These are phyloP conservation scores for Fusarium chaquense DNA, from an alignment of 2,329 filamentous ascomycete species.

Conservation along the genomic window DNA sequence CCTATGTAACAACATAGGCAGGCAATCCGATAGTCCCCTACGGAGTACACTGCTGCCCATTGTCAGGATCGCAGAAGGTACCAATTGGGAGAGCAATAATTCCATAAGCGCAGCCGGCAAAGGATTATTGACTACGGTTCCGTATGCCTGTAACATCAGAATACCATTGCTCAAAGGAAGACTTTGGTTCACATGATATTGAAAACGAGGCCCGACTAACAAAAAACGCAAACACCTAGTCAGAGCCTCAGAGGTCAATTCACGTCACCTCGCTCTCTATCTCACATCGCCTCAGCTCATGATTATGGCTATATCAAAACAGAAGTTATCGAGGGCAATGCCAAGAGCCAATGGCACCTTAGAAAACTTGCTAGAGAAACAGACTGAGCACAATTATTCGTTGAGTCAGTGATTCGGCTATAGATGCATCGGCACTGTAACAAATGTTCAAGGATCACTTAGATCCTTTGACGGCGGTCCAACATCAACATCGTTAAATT, in stretches of 20 bases:
- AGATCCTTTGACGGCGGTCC: conserved; percentile 24
- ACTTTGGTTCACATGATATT: conserved; percentile 33
- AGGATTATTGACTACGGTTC: neutral
- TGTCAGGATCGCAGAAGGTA: neutral
- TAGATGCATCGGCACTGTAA: conserved; percentile 2
- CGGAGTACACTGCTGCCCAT: neutral
- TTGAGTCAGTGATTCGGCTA: conserved; percentile 1
- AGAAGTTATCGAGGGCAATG: neutral
- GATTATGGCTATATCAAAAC: conserved; percentile 1
- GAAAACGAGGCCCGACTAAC: conserved; percentile 33
- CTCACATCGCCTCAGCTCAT: conserved; percentile 20
- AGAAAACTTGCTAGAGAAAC: conserved; percentile 3
- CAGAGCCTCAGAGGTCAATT: conserved; percentile 35
- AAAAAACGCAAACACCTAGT: conserved; percentile 30
- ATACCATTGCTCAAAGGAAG: neutral
- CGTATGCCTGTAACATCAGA: neutral
- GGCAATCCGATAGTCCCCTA: conserved; percentile 1
- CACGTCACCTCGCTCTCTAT: conserved; percentile 41
- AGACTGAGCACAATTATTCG: conserved; percentile 1
- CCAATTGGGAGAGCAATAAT: neutral
- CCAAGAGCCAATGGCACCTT: neutral
- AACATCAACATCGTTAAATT: conserved; percentile 30
- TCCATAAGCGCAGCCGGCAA: neutral
- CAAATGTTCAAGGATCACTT: conserved; percentile 34
- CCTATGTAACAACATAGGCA: conserved; percentile 4